These are phyloP conservation scores for Heimioporus sp. DNA, from an alignment of 768 basidiomycete genomes.

Conservation along the genomic window DNA sequence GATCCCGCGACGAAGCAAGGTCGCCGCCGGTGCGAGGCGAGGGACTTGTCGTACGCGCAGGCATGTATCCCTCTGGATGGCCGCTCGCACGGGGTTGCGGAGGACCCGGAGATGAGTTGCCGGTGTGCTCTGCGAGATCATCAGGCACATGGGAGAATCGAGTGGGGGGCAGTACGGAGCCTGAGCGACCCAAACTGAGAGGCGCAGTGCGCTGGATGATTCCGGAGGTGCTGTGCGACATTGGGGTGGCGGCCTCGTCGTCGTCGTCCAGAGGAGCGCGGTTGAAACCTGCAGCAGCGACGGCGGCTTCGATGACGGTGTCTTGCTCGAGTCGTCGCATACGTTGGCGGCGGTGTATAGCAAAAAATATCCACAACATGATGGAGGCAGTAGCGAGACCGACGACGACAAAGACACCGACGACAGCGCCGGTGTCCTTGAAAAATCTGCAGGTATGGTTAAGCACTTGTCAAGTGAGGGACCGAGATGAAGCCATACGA, in stretches of 20 bases:
- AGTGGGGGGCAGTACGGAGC: slow-evolving; percentile 26
- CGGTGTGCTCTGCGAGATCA: slow-evolving; percentile 23
- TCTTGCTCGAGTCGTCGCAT: slow-evolving; percentile 65
- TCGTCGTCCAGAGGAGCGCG: slow-evolving; percentile 69
- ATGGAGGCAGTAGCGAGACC: slow-evolving; percentile 76
- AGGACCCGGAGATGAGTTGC: slow-evolving; percentile 53
- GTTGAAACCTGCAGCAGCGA: slow-evolving; percentile 69
- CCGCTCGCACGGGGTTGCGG: slow-evolving; percentile 10
- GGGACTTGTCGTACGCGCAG: slow-evolving; percentile 47
- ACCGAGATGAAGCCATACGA: slow-evolving; percentile 40
- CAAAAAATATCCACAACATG: slow-evolving; percentile 68
- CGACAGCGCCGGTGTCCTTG: slow-evolving; percentile 83
- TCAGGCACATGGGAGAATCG: slow-evolving; percentile 32
- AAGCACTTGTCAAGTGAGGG: neutral
- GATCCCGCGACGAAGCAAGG: slow-evolving; percentile 28
- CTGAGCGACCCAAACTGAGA: slow-evolving; percentile 13
- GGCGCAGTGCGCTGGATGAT: slow-evolving; percentile 41
- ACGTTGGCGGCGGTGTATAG: slow-evolving; percentile 61
- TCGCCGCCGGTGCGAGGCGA: slow-evolving; percentile 34
- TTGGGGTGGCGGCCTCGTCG: slow-evolving; percentile 38
- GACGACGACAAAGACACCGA: slow-evolving; percentile 87
- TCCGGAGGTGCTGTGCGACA: slow-evolving; percentile 17
- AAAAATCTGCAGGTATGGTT: slow-evolving; percentile 64
- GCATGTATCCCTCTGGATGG: slow-evolving; percentile 40
- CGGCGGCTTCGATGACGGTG: slow-evolving; percentile 64